phyloP scores from a whole-genome alignment of 1,284 basidiomycete genomes.

The Tetrapyrgos nigripes region DNA sequence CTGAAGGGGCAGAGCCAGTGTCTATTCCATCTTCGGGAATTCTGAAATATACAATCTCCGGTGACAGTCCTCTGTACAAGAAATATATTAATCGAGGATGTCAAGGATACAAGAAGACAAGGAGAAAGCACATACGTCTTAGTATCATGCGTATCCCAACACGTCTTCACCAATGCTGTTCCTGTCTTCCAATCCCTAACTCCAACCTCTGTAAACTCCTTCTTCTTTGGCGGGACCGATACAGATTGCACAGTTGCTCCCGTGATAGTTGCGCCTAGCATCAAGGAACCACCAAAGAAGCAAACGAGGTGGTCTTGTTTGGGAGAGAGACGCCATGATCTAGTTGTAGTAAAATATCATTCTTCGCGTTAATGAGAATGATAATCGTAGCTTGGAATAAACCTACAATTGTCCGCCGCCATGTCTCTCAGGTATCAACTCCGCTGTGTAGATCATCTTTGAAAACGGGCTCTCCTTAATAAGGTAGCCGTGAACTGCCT shows the following conservation, averaged over 20 bases:
- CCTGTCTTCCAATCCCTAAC: slow-evolving; percentile 86
- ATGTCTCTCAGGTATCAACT: slow-evolving; percentile 69
- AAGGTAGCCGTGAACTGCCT: slow-evolving; percentile 80
- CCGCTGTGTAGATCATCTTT: slow-evolving; percentile 81
- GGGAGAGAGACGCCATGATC: slow-evolving; percentile 73
- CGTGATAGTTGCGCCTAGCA: slow-evolving; percentile 86
- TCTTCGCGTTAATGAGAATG: slow-evolving; percentile 17
- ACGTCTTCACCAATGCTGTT: slow-evolving; percentile 84
- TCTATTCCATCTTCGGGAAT: slow-evolving; percentile 60
- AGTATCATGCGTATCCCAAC: slow-evolving; percentile 88
- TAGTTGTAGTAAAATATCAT: too few relatives aligned
- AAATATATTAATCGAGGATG: background rate
- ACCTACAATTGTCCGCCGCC: slow-evolving; percentile 56
- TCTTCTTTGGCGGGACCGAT: slow-evolving; percentile 64
- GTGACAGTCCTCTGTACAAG: slow-evolving; percentile 70
- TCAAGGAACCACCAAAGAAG: slow-evolving; percentile 91
- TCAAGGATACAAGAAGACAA: slow-evolving; percentile 5
- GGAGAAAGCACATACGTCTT: slow-evolving; percentile 66
- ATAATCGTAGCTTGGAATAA: background rate
- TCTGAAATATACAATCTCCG: slow-evolving; percentile 85
- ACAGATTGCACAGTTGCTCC: slow-evolving; percentile 54
- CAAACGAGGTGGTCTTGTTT: slow-evolving; percentile 98
- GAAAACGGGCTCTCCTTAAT: slow-evolving; percentile 66
- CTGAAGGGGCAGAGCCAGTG: slow-evolving; percentile 46
- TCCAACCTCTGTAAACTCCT: slow-evolving; percentile 61